Evolutionary conservation across 2,329 filamentous ascomycete genomes (phyloP), one percentile per base, ranked within the genome.

Genomic region (Venturiaceae sp.): DNA sequence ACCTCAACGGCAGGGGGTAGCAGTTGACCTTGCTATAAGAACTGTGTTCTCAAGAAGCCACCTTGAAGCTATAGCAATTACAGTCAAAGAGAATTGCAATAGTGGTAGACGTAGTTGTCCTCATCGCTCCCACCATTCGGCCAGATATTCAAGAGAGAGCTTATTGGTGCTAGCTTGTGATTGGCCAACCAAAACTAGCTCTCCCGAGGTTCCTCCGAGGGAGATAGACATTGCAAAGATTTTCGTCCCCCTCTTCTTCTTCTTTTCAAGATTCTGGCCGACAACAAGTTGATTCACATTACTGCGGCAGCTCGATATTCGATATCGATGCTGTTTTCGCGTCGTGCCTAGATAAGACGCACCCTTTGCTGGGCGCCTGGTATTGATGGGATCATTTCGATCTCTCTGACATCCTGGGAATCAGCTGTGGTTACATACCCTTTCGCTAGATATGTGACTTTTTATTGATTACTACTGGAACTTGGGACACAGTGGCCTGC

Each of bases 351-450:
- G 82, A 87, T 66, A 63, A 75, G 77, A 75, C 19, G 66, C 66
- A 80, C 83, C 83, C 82, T 81, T 85, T 77, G 83, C 84, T 87
- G 84, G 84, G 84, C 84, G 82, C 84, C 84, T 80, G 80, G 75
- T 74, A 80, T 84, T 80, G 82, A 84, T 79, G 75, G 76, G 68
- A 77, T 81, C 80, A 74, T 84, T 82, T 72, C 73, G 80, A 80
- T 77, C 74, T 76, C 79, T 73, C 73, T 79, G 83, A 86, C 75
- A 80, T 78, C 74, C 77, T 80, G 79, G 84, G 84, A 87, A 87
- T 87, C 84, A 87, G 84, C 81, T 80, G 83, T 77, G 84, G 83
- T 84, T 77, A 87, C 82, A 83, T 58, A 14, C 32, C 23, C 52
- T 37, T 33, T 6, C 16, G 44, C 26, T 50, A n/a, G n/a, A n/a